Base-by-base conservation (phyloP, 148 eudicot genomes). In the Nepenthes gracilis region DNA sequence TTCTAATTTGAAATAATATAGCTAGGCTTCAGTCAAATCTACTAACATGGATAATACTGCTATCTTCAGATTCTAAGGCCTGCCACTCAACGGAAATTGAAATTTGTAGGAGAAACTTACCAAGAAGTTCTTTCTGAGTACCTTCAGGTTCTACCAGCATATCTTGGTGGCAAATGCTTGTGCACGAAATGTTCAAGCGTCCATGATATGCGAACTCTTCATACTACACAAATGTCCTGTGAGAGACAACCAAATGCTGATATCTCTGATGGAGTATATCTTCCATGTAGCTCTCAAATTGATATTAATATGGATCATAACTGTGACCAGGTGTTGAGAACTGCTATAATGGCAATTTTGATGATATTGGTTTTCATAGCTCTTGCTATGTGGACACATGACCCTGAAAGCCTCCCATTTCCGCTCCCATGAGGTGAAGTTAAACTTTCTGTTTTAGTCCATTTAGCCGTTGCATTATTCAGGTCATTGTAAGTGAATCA, bases 101-200 rank as follows among this genome's bases (percentile, higher is more conserved):
- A 80, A 74, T 72, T 92, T 58, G 69, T 72, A 14, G 94, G 96
- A 54, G 71, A 76, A 36, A 70, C 64, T 60, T 85, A 88, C 67
- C 74, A 62, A 4, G 77, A 74, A 65, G 62, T 71, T 70, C 88
- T 85, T 51, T 61, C 62, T 34, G 88, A 83, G 70, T 66, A 75
- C 63, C 73, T 88, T 43, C 70, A 80, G 60, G 69, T 75, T 33
- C 72, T 88, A 53, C 96, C 96, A 43, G 64, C 83, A 43, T 88
- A 74, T 79, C 86, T 92, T 57, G 97, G 94, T 53, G 90, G 88
- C 57, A 62, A 45, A 57, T 92, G 96, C 78, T 68, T 58, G 12
- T 92, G 97, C 67, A 35, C 48, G 9, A 77, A 62, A 77, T 92
- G 97, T 67, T 74, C 70, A 36, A 78, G 75, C 55, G 62, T 63